phyloP scores from a whole-genome alignment of 768 basidiomycete genomes.

The Boletus rubropictus region DNA sequence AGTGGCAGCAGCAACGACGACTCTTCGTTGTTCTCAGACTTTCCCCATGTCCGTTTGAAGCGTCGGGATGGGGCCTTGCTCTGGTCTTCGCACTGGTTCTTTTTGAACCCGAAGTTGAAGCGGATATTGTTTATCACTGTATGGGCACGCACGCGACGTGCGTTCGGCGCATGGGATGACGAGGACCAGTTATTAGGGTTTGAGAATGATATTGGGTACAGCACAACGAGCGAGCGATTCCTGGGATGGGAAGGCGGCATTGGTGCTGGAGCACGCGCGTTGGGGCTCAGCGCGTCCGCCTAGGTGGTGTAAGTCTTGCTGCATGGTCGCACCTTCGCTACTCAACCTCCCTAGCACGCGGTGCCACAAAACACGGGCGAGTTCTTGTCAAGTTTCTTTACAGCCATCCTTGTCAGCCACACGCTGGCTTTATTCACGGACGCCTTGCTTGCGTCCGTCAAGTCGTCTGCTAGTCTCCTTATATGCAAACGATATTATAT shows the following conservation, averaged over 20 bases:
- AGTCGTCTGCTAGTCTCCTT: background rate
- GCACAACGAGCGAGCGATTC: conserved; percentile 52
- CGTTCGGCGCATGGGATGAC: conserved; percentile 46
- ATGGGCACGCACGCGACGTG: conserved; percentile 75
- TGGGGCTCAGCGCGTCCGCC: conserved; percentile 49
- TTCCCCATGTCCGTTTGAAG: conserved; percentile 46
- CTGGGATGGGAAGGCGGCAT: conserved; percentile 71
- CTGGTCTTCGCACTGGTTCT: conserved; percentile 98
- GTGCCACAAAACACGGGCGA: background rate
- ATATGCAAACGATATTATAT: conserved; percentile 18
- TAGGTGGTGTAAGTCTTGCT: conserved; percentile 27
- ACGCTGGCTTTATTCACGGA: background rate
- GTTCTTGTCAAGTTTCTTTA: background rate
- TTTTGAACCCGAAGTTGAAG: conserved; percentile 88
- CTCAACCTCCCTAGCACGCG: conserved; percentile 16
- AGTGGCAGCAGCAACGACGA: conserved; percentile 33
- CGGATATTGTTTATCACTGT: conserved; percentile 88
- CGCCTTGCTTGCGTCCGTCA: background rate
- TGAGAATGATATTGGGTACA: conserved; percentile 34
- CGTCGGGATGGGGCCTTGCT: conserved; percentile 71
- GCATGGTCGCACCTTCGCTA: conserved; percentile 4
- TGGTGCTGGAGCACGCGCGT: conserved; percentile 77
- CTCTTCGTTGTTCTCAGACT: conserved; percentile 31
- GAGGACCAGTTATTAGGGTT: conserved; percentile 38
- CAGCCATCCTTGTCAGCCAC: background rate